phyloP scores from a whole-genome alignment of 345 rosid genomes.

The Eucalyptus tenuipes region DNA sequence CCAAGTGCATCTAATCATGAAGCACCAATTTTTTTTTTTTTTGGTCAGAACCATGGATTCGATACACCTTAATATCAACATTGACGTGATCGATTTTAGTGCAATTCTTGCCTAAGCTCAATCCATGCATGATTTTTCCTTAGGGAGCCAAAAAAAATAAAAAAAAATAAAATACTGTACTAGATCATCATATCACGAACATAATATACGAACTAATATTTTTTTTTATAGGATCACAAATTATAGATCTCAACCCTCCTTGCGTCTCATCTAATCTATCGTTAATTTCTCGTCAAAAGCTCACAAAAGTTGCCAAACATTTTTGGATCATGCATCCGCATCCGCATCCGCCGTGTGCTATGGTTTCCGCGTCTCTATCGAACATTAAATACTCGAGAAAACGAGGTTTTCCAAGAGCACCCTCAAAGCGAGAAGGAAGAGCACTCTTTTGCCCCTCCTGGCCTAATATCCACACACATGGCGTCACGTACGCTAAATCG shows the following conservation, averaged over 20 bases:
- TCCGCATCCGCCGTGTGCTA: neutral
- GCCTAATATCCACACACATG: neutral
- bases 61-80: neutral
- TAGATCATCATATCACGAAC: neutral
- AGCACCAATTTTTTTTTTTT: neutral
- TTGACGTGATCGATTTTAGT: neutral
- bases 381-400: neutral
- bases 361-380: neutral
- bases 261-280: fast-evolving
- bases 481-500: neutral
- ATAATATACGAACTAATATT: neutral
- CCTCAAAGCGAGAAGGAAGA: neutral
- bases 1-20: neutral
- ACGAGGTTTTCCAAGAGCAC: neutral
- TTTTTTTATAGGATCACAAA: neutral
- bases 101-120: neutral
- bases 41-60: neutral
- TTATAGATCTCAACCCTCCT: neutral
- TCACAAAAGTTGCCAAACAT: neutral
- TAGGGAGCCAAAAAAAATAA: neutral
- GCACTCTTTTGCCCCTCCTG: neutral
- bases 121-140: neutral
- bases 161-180: neutral
- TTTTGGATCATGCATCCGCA: neutral
- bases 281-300: neutral